A percentile compares a stretch with the other conserved stretches of the same genome.
These are phyloP conservation scores for Sugiyamaella xylanicola DNA, from an alignment of 1,139 yeast genomes.

Conservation along the genomic window DNA sequence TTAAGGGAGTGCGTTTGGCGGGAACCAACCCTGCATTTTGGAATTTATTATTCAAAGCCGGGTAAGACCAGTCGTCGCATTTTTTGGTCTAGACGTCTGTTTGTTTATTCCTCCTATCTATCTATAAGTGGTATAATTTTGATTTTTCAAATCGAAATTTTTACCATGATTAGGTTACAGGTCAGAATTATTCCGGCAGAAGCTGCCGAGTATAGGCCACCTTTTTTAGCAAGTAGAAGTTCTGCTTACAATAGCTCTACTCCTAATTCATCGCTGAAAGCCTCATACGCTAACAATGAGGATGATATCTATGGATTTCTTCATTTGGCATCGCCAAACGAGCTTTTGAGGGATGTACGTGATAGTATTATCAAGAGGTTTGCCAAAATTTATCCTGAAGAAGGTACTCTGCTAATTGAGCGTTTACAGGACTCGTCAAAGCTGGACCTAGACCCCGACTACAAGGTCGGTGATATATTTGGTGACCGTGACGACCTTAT, in stretches of 20 bases:
- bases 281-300: constrained; percentile 1
- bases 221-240: background rate
- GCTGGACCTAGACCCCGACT: constrained; percentile 81
- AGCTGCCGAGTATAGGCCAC: background rate
- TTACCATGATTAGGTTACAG: background rate
- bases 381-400: constrained; percentile 63
- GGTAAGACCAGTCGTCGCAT: background rate
- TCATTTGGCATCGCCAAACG: constrained; percentile 56
- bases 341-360: constrained; percentile 52
- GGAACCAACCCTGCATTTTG: too few species aligned
- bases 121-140: too few species aligned
- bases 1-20: too few species aligned
- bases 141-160: too few species aligned
- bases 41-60: background rate
- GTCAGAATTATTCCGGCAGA: background rate
- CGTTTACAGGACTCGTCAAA: constrained; percentile 63
- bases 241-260: background rate
- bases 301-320: constrained; percentile 52
- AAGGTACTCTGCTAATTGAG: constrained; percentile 51
- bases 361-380: constrained; percentile 56
- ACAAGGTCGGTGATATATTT: constrained; percentile 62
- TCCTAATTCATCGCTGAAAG: constrained; percentile 4
- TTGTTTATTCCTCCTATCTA: too few species aligned
- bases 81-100: background rate
- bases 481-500: constrained; percentile 53